phyloP scores from a whole-genome alignment of 495 filamentous ascomycete species.

The Cenococcum geophilum region DNA sequence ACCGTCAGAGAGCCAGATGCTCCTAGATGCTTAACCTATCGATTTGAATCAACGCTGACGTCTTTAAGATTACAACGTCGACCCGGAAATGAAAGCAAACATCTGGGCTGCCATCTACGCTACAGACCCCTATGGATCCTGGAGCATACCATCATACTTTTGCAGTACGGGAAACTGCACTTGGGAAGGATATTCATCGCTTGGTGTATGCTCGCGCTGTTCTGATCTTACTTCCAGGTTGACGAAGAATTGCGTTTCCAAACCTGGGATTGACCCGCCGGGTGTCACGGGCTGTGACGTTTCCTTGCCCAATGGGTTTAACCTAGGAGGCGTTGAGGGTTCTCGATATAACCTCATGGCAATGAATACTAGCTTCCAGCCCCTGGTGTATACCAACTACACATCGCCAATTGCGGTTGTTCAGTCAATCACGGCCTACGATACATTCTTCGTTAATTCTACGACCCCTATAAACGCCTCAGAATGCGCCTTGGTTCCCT shows the following conservation, averaged over 20 bases:
- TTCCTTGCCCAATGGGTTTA: constrained; percentile 1
- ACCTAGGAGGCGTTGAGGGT: not conserved
- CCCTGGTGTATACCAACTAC: constrained; percentile 1
- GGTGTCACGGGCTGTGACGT: not conserved
- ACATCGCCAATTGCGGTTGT: not conserved
- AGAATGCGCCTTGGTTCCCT: constrained; percentile 2
- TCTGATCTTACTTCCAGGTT: not conserved
- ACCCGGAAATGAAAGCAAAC: not conserved
- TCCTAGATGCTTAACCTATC: too few relatives aligned
- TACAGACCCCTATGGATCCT: not conserved
- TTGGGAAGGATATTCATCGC: not conserved
- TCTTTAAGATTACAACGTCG: not conserved
- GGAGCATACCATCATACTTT: not conserved
- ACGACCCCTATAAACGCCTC: not conserved
- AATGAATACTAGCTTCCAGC: not conserved
- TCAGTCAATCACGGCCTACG: not conserved
- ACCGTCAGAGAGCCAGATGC: too few relatives aligned
- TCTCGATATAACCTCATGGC: not conserved
- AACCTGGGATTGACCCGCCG: not conserved
- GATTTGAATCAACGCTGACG: not conserved
- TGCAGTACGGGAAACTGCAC: constrained; percentile 2
- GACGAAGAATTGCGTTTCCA: not conserved
- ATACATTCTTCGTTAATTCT: not conserved
- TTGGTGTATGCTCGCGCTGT: not conserved
- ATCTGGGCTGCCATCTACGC: not conserved